phyloP scores from a whole-genome alignment of 2,329 filamentous ascomycete genomes.

The Amesomyces nigricolor region DNA sequence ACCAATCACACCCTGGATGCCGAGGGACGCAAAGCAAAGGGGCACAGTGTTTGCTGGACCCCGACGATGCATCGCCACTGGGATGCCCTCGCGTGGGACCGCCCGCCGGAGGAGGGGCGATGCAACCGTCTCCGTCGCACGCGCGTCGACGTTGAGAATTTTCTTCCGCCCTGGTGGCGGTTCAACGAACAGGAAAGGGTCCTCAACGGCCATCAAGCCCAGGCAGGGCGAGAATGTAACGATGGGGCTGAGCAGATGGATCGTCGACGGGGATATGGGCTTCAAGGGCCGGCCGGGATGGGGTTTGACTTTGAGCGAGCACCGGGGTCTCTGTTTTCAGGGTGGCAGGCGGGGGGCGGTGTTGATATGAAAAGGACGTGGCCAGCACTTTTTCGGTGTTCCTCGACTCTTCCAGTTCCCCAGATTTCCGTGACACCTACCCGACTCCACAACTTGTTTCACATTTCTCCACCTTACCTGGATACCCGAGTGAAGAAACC shows the following conservation, averaged over 20 bases:
- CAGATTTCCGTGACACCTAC: not conserved
- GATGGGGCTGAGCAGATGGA: not conserved
- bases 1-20: conserved; percentile 2
- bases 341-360: not conserved
- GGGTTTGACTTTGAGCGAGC: not conserved
- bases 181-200: not conserved
- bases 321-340: not conserved
- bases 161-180: not conserved
- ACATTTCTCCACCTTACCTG: not conserved
- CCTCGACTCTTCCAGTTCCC: not conserved
- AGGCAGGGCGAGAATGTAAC: not conserved
- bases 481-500: too few species aligned
- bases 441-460: not conserved
- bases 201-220: not conserved
- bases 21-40: conserved; percentile 6
- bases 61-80: not conserved
- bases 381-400: not conserved
- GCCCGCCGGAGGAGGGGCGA: not conserved
- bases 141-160: not conserved
- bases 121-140: not conserved
- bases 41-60: not conserved
- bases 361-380: conserved; percentile 1
- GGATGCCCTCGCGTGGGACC: conserved; percentile 3
- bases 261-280: conserved; percentile 4
- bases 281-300: not conserved